Percentiles rank a stretch among this genome's conserved stretches.
Evolutionary conservation across 768 basidiomycete species (phyloP).

Genomic region (Xerocomellus intermedius): DNA sequence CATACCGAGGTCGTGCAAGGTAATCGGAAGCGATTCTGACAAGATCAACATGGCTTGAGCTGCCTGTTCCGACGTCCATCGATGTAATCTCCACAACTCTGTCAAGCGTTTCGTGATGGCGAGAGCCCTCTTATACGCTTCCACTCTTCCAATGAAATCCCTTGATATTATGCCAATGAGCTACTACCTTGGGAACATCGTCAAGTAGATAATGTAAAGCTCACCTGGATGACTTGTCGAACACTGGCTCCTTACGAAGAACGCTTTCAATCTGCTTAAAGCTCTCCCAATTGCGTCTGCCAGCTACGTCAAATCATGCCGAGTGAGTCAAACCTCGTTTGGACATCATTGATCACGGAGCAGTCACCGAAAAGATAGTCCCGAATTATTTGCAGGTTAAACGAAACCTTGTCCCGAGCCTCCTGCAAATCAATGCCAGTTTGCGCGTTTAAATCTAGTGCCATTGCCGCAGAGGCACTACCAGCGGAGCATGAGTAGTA

Average conservation of each 20-base stretch:
- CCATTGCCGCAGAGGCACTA: not conserved
- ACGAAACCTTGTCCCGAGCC: constrained; percentile 44
- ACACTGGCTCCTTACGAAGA: constrained; percentile 53
- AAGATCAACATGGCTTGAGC: constrained; percentile 44
- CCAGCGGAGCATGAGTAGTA: too few relatives aligned
- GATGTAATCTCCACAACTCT: constrained; percentile 54
- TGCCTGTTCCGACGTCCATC: constrained; percentile 52
- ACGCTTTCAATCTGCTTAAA: constrained; percentile 44
- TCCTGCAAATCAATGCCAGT: constrained; percentile 51
- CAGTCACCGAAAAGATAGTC: constrained; percentile 52
- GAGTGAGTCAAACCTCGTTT: not conserved
- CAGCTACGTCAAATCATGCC: constrained; percentile 37
- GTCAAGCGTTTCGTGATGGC: constrained; percentile 53
- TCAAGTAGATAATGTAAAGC: not conserved
- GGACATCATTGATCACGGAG: not conserved
- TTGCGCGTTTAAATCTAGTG: constrained; percentile 39
- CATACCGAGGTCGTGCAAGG: constrained; percentile 38
- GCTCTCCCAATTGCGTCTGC: constrained; percentile 48
- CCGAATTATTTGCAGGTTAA: constrained; percentile 44
- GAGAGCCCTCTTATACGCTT: constrained; percentile 55
- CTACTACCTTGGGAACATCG: not conserved
- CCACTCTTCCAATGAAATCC: constrained; percentile 55
- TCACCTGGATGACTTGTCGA: constrained; percentile 59
- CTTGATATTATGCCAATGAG: constrained; percentile 31
- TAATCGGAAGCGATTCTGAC: constrained; percentile 54